Conservation (phyloP, 129 eudicot genomes). For the Cynara cardunculus region DNA sequence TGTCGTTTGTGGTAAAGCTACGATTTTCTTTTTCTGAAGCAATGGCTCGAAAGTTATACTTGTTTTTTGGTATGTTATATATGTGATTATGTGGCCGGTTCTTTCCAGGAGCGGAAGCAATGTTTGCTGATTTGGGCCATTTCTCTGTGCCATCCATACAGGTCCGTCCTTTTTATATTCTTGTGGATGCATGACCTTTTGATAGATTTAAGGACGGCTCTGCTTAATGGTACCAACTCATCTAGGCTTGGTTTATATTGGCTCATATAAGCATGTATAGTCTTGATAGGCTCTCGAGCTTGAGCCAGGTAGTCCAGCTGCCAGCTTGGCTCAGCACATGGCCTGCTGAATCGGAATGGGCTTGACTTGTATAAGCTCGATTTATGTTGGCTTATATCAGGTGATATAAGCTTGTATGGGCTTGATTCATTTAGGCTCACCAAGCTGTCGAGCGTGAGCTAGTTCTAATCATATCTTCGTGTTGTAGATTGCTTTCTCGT, state of each 20-base stretch:
- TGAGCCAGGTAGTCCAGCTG: no score
- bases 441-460: no score
- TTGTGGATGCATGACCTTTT: background rate
- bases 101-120: slow-evolving; percentile 91
- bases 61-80: background rate
- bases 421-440: no score
- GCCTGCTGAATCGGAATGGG: no score
- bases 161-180: slow-evolving; percentile 29
- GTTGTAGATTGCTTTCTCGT: slow-evolving; percentile 80
- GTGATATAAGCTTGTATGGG: no score
- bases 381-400: no score
- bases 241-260: no score
- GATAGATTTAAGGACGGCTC: background rate
- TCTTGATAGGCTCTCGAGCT: no score
- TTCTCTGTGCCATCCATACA: slow-evolving; percentile 92
- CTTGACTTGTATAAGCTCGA: no score
- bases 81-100: background rate
- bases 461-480: background rate
- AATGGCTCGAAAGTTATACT: background rate
- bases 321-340: no score
- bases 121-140: slow-evolving; percentile 99
- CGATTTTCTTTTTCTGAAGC: background rate
- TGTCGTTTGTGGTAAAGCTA: background rate
- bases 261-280: no score
- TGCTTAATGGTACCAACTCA: background rate